Conservation (phyloP, 306 rosid species). For the Ammopiptanthus mongolicus region DNA sequence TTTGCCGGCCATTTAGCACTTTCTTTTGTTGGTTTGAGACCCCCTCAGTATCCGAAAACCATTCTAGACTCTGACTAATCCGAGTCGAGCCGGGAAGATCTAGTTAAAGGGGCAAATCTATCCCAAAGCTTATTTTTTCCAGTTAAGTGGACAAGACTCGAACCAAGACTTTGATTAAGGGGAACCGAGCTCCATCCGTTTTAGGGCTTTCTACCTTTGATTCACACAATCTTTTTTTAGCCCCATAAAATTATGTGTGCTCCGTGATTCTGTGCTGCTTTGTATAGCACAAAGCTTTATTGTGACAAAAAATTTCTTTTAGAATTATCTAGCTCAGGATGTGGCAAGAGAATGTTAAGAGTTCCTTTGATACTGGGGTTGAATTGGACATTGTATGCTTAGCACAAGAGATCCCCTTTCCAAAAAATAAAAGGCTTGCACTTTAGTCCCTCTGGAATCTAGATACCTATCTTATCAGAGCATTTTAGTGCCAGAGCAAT, state of each 20-base stretch:
- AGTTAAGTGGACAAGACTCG: too few relatives aligned
- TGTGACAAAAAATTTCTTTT: neutral
- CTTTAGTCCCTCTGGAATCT: neutral
- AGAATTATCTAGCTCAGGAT: neutral
- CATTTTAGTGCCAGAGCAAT: neutral
- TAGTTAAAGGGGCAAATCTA: neutral
- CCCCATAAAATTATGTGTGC: neutral
- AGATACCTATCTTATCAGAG: neutral
- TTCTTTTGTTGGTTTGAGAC: too few relatives aligned
- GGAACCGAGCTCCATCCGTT: neutral
- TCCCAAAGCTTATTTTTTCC: neutral
- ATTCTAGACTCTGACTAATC: neutral
- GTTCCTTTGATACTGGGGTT: neutral
- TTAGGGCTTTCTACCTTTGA: neutral
- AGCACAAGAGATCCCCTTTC: neutral
- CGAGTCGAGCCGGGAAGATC: neutral
- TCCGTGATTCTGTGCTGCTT: neutral
- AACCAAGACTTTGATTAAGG: neutral
- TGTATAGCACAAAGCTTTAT: neutral
- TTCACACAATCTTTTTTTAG: neutral
- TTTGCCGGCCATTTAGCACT: neutral
- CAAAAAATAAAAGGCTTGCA: neutral
- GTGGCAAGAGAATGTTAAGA: neutral
- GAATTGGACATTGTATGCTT: neutral
- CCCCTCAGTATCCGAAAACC: too few relatives aligned